phyloP scores from a whole-genome alignment of 345 rosid species.

The Boechera retrofracta region DNA sequence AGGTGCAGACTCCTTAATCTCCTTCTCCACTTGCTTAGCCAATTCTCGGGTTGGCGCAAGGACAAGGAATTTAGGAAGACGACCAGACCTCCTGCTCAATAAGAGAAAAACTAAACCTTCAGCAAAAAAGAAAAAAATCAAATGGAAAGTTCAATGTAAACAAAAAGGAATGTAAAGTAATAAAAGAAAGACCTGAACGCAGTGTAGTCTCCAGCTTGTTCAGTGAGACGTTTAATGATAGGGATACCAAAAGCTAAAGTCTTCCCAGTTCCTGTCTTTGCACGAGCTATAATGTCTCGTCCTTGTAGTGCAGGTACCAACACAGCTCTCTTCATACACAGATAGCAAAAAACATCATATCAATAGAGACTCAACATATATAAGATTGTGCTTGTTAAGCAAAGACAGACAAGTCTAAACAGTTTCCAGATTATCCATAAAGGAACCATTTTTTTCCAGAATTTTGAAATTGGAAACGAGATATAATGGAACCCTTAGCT shows the following conservation, averaged over 20 bases:
- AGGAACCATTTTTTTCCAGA: background rate
- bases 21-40: conserved; percentile 97
- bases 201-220: conserved; percentile 52
- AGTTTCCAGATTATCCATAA: background rate
- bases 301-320: conserved; percentile 85
- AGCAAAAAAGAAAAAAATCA: conserved; percentile 10
- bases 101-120: background rate
- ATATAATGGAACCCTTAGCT: background rate
- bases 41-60: conserved; percentile 91
- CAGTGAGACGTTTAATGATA: conserved; percentile 79
- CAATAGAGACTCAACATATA: conserved; percentile 12
- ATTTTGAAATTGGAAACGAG: background rate
- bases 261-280: conserved; percentile 99
- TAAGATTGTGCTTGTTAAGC: background rate
- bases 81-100: conserved; percentile 60
- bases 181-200: conserved; percentile 55
- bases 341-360: background rate
- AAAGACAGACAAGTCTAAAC: background rate
- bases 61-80: conserved; percentile 78
- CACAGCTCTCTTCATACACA: conserved; percentile 76
- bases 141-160: background rate
- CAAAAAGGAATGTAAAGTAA: background rate
- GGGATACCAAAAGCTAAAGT: conserved; percentile 97
- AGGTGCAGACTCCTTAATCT: conserved; percentile 91
- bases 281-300: conserved; percentile 91